These are phyloP conservation scores for Lactarius vividus DNA, from an alignment of 768 basidiomycete genomes.

Conservation along the genomic window DNA sequence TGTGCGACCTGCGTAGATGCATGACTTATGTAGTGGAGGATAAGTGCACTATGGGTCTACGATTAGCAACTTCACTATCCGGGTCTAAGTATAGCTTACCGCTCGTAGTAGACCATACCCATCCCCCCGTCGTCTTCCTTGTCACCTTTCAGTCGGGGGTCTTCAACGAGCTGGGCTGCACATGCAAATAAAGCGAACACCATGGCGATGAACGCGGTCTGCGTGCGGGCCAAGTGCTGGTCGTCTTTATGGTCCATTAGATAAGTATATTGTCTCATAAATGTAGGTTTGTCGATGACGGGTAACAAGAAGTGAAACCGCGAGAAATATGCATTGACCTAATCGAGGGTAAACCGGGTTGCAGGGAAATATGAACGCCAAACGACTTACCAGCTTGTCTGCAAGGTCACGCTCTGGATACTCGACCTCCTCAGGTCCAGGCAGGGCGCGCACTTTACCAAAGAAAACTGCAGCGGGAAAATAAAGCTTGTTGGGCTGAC, in stretches of 20 bases:
- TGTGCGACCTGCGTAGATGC: slow-evolving; percentile 81
- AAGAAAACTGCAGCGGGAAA: slow-evolving; percentile 88
- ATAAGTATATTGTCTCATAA: slow-evolving; percentile 65
- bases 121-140: slow-evolving; percentile 75
- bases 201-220: slow-evolving; percentile 76
- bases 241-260: slow-evolving; percentile 73
- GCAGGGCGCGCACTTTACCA: slow-evolving; percentile 79
- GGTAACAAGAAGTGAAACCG: slow-evolving; percentile 88
- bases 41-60: slow-evolving; percentile 61
- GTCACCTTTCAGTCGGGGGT: slow-evolving; percentile 61
- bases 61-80: neutral
- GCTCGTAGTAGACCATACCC: slow-evolving; percentile 88
- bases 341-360: slow-evolving; percentile 31
- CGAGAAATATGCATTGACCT: slow-evolving; percentile 87
- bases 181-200: slow-evolving; percentile 92
- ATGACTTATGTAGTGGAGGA: slow-evolving; percentile 90
- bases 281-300: slow-evolving; percentile 81
- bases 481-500: slow-evolving; percentile 80
- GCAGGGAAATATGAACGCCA: slow-evolving; percentile 1
- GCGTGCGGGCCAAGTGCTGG: slow-evolving; percentile 47
- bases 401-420: slow-evolving; percentile 82
- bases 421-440: slow-evolving; percentile 82
- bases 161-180: slow-evolving; percentile 74
- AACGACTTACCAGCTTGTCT: slow-evolving; percentile 70
- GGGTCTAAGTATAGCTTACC: slow-evolving; percentile 46